Percentiles rank a stretch among this genome's conserved stretches.
These are phyloP conservation scores for Cudoniella acicularis DNA, from an alignment of 495 filamentous ascomycete species.

Conservation along the genomic window DNA sequence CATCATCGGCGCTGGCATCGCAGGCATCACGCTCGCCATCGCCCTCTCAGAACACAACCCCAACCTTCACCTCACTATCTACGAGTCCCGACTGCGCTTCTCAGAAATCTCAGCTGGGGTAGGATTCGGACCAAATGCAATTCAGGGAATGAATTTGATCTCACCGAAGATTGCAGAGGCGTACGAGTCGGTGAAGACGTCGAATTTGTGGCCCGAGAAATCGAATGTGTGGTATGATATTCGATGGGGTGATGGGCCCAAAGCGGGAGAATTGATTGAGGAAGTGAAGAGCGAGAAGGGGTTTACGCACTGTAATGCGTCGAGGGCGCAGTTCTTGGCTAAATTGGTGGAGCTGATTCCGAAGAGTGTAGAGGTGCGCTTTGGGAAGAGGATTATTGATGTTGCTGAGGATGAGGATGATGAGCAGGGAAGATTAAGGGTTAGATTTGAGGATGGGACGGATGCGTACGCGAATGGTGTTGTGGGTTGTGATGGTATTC, in stretches of 20 bases:
- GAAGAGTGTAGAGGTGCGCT: conserved; percentile 30
- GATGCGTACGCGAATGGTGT: conserved; percentile 46
- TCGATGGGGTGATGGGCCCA: neutral
- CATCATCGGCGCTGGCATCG: conserved; percentile 15
- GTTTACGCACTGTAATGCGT: conserved; percentile 27
- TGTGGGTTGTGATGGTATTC: conserved; percentile 56
- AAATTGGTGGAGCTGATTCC: conserved; percentile 53
- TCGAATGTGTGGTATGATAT: conserved; percentile 20
- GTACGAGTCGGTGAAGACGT: conserved; percentile 13
- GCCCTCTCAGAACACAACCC: conserved; percentile 8
- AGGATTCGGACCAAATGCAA: conserved; percentile 54
- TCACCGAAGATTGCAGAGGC: conserved; percentile 40
- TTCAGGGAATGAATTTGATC: conserved; percentile 49
- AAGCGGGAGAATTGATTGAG: conserved; percentile 1
- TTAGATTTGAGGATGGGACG: conserved; percentile 53
- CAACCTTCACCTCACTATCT: conserved; percentile 2
- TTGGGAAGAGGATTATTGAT: conserved; percentile 32
- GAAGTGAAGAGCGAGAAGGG: conserved; percentile 23
- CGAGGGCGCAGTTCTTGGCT: conserved; percentile 55
- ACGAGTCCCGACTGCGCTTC: conserved; percentile 9
- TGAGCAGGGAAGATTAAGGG: conserved; percentile 25
- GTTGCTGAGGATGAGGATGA: conserved; percentile 8
- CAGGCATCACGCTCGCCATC: conserved; percentile 8
- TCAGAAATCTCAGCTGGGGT: conserved; percentile 55
- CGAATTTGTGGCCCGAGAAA: conserved; percentile 9